phyloP scores from a whole-genome alignment of 2,329 filamentous ascomycete species.

The Emergomyces orientalis region DNA sequence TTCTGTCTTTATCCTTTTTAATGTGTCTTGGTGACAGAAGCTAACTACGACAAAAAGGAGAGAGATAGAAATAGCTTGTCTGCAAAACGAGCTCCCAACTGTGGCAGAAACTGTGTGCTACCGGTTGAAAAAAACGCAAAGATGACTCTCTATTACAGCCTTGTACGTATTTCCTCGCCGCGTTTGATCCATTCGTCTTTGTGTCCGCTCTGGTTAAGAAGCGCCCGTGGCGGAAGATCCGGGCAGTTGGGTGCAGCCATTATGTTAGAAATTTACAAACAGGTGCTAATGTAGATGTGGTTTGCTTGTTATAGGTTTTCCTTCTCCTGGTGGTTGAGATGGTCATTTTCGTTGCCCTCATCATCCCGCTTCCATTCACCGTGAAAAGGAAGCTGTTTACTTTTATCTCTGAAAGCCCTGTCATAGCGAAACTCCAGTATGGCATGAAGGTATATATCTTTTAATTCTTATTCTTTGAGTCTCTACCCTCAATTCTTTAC shows the following conservation, averaged over 20 bases:
- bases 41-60: not conserved
- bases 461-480: not conserved
- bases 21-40: not conserved
- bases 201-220: not conserved
- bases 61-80: not conserved
- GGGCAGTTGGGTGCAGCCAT: not conserved
- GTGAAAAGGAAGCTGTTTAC: constrained; percentile 80
- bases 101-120: not conserved
- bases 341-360: constrained; percentile 41
- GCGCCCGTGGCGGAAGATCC: not conserved
- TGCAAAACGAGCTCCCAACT: not conserved
- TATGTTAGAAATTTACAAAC: not conserved
- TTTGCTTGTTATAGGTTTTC: constrained; percentile 34
- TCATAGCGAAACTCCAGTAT: constrained; percentile 90
- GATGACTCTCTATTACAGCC: constrained; percentile 63
- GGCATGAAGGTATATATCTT: constrained; percentile 62
- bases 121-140: constrained; percentile 26
- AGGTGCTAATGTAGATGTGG: not conserved
- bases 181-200: constrained; percentile 10
- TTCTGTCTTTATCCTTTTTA: not conserved
- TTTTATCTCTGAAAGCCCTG: constrained; percentile 84
- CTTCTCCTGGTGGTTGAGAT: constrained; percentile 43
- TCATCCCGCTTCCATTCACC: constrained; percentile 77
- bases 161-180: constrained; percentile 40
- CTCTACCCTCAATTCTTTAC: not conserved